Conservation (phyloP, 352 stramenopile genomes). For the Phytopythium helicoides region DNA sequence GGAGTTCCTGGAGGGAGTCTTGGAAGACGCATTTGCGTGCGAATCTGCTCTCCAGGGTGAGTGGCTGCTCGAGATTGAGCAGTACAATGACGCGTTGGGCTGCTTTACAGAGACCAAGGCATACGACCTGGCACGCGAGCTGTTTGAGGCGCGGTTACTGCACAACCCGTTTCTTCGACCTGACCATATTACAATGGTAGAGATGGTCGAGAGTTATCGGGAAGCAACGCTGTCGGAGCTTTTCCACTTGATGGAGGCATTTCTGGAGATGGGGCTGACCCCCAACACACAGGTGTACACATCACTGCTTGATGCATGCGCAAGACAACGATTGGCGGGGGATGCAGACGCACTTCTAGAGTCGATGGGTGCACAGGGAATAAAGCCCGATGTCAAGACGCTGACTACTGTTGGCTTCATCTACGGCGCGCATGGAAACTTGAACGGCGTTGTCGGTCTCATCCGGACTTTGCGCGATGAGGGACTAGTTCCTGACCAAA, state of each 20-base stretch:
- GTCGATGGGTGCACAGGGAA: constrained; percentile 44
- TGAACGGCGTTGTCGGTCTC: constrained; percentile 40
- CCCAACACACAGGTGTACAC: constrained; percentile 77
- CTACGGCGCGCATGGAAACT: constrained; percentile 49
- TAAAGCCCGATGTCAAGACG: constrained; percentile 57
- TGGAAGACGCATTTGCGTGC: constrained; percentile 47
- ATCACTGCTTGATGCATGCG: constrained; percentile 67
- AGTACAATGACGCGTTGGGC: constrained; percentile 79
- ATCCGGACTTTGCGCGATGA: constrained; percentile 44
- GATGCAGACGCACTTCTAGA: constrained; percentile 53
- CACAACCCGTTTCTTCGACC: constrained; percentile 48
- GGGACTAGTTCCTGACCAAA: constrained; percentile 33
- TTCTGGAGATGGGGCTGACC: constrained; percentile 50
- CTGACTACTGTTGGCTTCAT: constrained; percentile 73
- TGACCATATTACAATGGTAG: constrained; percentile 74
- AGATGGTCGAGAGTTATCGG: constrained; percentile 72
- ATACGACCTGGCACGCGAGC: constrained; percentile 49
- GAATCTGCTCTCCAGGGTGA: constrained; percentile 35
- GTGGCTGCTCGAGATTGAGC: constrained; percentile 61
- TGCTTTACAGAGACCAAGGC: constrained; percentile 53
- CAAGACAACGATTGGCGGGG: constrained; percentile 45
- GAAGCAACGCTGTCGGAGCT: constrained; percentile 57
- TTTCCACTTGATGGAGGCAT: constrained; percentile 68
- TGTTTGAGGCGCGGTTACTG: constrained; percentile 59
- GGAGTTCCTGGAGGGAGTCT: constrained; percentile 54